phyloP scores from a whole-genome alignment of 805 yeast genomes.

The Candida glaebosa region DNA sequence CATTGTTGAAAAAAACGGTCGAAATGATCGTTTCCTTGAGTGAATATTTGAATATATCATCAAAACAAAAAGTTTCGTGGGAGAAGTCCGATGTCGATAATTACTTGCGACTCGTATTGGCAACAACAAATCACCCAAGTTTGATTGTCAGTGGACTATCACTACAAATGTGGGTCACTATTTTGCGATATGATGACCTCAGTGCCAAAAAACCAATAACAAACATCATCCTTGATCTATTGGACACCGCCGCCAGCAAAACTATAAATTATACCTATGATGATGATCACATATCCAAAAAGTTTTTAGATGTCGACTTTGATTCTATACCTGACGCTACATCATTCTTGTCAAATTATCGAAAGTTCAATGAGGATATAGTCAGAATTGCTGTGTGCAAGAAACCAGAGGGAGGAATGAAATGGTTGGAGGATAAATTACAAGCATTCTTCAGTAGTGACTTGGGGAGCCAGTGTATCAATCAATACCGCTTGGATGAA shows the following conservation, averaged over 20 bases:
- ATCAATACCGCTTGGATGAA: conserved; percentile 51
- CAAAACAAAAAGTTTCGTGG: conserved; percentile 43
- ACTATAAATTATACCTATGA: conserved; percentile 69
- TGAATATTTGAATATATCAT: conserved; percentile 61
- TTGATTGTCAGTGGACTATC: conserved; percentile 88
- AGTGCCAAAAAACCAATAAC: conserved; percentile 55
- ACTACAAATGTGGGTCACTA: conserved; percentile 90
- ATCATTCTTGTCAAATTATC: conserved; percentile 74
- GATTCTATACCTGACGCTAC: conserved; percentile 79
- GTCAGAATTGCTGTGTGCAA: conserved; percentile 85
- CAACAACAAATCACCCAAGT: conserved; percentile 80
- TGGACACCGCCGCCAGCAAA: conserved; percentile 76
- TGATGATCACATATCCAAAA: conserved; percentile 60
- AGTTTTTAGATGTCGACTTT: conserved; percentile 78
- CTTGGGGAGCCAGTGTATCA: conserved; percentile 62
- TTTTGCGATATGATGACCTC: conserved; percentile 76
- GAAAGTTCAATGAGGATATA: conserved; percentile 84
- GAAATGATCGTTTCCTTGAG: conserved; percentile 89
- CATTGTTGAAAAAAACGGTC: conserved; percentile 82
- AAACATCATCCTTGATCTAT: conserved; percentile 57
- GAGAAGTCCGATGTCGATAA: conserved; percentile 59
- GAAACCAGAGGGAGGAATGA: conserved; percentile 73
- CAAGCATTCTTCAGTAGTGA: conserved; percentile 69
- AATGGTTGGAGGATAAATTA: conserved; percentile 75
- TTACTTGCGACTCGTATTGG: conserved; percentile 70